Percentiles rank a stretch among this genome's conserved stretches.
Conservation (phyloP, 2,329 filamentous ascomycete genomes). For the Calonectria hongkongensis region DNA sequence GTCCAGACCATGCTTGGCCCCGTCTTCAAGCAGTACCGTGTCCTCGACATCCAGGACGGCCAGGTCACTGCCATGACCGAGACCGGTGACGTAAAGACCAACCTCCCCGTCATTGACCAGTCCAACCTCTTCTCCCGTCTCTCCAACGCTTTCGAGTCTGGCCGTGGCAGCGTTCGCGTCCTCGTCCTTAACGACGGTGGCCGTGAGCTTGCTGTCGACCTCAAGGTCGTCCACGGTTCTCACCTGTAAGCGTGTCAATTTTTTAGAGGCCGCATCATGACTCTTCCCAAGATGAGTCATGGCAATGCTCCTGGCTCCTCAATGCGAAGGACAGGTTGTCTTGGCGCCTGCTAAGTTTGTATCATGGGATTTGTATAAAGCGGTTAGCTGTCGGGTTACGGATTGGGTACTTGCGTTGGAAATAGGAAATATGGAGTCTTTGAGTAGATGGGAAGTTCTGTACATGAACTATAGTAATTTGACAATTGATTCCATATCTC, state of each 20-base stretch:
- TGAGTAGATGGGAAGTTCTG: conserved; percentile 66
- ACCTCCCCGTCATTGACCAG: conserved; percentile 94
- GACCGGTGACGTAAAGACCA: conserved; percentile 98
- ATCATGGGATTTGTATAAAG: conserved; percentile 54
- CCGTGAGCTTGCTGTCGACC: conserved; percentile 96
- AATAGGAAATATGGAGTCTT: conserved; percentile 62
- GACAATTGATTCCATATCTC: conserved; percentile 57
- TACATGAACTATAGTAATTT: conserved; percentile 63
- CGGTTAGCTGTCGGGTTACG: conserved; percentile 49
- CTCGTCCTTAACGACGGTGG: conserved; percentile 96
- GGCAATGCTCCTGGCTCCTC: conserved; percentile 46
- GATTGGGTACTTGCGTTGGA: conserved; percentile 59
- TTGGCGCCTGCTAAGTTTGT: conserved; percentile 52
- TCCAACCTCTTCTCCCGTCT: conserved; percentile 90
- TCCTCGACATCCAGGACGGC: conserved; percentile 95
- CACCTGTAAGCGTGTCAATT: conserved; percentile 71
- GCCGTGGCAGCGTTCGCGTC: conserved; percentile 94
- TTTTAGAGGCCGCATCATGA: conserved; percentile 48
- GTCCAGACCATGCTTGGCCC: conserved; percentile 99
- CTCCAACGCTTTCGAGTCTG: conserved; percentile 88
- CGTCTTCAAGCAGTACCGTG: conserved; percentile 99
- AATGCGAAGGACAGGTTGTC: conserved; percentile 43
- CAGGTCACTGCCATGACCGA: conserved; percentile 97
- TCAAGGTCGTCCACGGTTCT: conserved; percentile 95
- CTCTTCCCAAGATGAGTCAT: conserved; percentile 48